A percentile compares a stretch with the other conserved stretches of the same genome.
Evolutionary conservation across 2,329 filamentous ascomycete genomes (phyloP).

Genomic region (Epichloe glyceriae): DNA sequence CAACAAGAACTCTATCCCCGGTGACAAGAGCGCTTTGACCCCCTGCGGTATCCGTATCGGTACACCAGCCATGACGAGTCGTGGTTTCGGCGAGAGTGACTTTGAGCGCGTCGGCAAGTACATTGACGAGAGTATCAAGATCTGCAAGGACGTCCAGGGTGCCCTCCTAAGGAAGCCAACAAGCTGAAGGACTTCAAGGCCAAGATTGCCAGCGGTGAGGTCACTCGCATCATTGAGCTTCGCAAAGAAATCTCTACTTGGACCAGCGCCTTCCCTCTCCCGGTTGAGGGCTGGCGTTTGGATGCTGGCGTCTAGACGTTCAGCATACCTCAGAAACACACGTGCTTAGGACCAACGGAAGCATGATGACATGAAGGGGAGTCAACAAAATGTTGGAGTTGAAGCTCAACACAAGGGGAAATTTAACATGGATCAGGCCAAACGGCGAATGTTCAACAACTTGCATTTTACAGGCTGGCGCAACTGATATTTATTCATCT

Average conservation of each 20-base stretch:
- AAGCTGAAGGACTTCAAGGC: slow-evolving; percentile 99
- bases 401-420: slow-evolving; percentile 4
- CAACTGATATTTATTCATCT: slow-evolving; percentile 5
- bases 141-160: slow-evolving; percentile 78
- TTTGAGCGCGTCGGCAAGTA: slow-evolving; percentile 83
- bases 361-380: neutral
- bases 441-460: slow-evolving; percentile 16
- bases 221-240: slow-evolving; percentile 70
- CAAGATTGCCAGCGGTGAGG: slow-evolving; percentile 67
- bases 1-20: slow-evolving; percentile 99
- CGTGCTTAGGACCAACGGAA: neutral
- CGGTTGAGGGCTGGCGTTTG: slow-evolving; percentile 59
- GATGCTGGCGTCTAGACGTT: slow-evolving; percentile 42
- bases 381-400: neutral
- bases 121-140: slow-evolving; percentile 79
- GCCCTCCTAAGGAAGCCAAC: slow-evolving; percentile 88
- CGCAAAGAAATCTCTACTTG: slow-evolving; percentile 82
- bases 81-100: slow-evolving; percentile 84
- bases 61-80: slow-evolving; percentile 91
- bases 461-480: slow-evolving; percentile 13
- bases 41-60: slow-evolving; percentile 93
- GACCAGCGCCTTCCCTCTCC: slow-evolving; percentile 85
- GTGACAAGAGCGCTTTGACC: slow-evolving; percentile 92
- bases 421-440: slow-evolving; percentile 13
- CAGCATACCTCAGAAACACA: neutral